phyloP scores from a whole-genome alignment of 2,329 filamentous ascomycete species.

The Cercospora brassicicola region DNA sequence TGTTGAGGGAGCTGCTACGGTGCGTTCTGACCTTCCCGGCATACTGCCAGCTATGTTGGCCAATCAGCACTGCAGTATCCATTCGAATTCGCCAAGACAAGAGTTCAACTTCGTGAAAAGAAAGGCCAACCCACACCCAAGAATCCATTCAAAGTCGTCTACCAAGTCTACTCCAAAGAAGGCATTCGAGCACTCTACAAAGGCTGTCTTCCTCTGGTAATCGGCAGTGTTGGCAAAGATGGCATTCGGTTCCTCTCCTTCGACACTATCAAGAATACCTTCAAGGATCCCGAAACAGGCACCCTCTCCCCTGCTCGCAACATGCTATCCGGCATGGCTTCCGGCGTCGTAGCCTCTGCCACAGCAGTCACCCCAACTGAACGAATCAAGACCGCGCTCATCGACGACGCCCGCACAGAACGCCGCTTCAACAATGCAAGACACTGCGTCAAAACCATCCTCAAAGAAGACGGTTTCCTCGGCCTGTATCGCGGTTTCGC shows the following conservation, averaged over 20 bases:
- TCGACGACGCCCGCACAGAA: conserved; percentile 58
- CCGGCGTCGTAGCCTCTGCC: conserved; percentile 61
- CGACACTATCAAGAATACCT: conserved; percentile 62
- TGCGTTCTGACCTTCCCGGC: not conserved
- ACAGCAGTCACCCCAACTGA: conserved; percentile 69
- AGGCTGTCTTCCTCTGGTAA: conserved; percentile 60
- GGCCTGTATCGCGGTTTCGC: conserved; percentile 60
- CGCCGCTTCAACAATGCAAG: conserved; percentile 52
- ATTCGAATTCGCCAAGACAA: conserved; percentile 68
- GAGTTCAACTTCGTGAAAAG: conserved; percentile 57
- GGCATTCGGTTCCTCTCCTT: conserved; percentile 66
- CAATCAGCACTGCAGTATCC: conserved; percentile 49
- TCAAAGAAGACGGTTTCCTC: conserved; percentile 55
- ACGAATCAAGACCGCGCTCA: conserved; percentile 66
- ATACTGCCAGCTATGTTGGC: too few relatives aligned
- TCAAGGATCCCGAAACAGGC: conserved; percentile 57
- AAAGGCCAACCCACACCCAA: conserved; percentile 48
- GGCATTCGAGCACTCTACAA: conserved; percentile 62
- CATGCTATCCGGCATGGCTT: conserved; percentile 64
- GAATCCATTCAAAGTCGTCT: conserved; percentile 61
- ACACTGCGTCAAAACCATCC: conserved; percentile 54
- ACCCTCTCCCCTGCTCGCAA: conserved; percentile 57
- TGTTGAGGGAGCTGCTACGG: conserved; percentile 38
- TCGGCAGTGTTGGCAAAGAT: conserved; percentile 64
- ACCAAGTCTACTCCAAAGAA: conserved; percentile 56